Percentiles rank a stretch among this genome's conserved stretches.
Evolutionary conservation across 164 flowering plant species (phyloP).

Genomic region (Magnolia changhungtana): DNA sequence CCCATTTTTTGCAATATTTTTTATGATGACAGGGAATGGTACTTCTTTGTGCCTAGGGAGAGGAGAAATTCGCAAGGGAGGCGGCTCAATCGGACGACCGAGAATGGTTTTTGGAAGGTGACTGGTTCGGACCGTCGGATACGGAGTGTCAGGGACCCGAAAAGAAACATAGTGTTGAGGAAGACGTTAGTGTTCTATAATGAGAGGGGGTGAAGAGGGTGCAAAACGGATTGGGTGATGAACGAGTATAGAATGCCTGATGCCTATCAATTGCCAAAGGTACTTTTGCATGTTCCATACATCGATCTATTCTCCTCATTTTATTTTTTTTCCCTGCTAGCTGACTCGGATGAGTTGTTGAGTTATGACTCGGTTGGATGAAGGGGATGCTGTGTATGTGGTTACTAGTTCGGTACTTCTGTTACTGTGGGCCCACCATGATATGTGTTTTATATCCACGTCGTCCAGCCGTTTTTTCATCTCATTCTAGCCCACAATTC

Average conservation of each 20-base stretch:
- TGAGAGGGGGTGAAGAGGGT: constrained; percentile 77
- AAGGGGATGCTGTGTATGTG: background rate
- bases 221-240: constrained; percentile 96
- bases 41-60: constrained; percentile 88
- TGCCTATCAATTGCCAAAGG: constrained; percentile 22
- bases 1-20: no score
- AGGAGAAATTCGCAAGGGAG: constrained; percentile 70
- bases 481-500: no score
- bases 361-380: background rate
- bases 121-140: constrained; percentile 86
- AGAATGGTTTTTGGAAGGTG: constrained; percentile 90
- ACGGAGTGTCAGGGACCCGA: constrained; percentile 47
- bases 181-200: constrained; percentile 89
- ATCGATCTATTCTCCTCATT: no score
- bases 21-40: constrained; percentile 68
- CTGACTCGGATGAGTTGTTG: background rate
- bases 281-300: background rate
- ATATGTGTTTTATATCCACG: no score
- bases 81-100: constrained; percentile 85
- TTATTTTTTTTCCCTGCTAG: no score
- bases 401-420: no score
- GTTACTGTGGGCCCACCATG: no score
- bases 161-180: constrained; percentile 54
- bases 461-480: no score
- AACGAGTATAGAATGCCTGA: constrained; percentile 60